A percentile compares a stretch with the other conserved stretches of the same genome.
Evolutionary conservation across 208 protist genomes (phyloP).

Genomic region (Wallacemonas sp.): DNA sequence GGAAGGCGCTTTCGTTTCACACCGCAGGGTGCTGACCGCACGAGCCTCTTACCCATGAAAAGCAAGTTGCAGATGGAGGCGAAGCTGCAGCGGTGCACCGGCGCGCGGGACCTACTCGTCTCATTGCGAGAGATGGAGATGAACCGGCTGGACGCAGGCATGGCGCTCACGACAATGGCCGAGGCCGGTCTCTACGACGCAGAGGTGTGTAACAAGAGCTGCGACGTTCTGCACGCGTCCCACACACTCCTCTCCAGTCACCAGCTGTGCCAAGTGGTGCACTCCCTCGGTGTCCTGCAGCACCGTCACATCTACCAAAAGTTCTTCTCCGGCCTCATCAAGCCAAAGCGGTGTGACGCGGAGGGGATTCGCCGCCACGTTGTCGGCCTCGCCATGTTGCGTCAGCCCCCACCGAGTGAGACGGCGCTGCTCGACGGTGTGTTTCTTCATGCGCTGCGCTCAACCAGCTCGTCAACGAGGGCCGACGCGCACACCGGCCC

Average conservation of each 20-base stretch:
- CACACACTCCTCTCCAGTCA: constrained; percentile 71
- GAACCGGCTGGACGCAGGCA: constrained; percentile 74
- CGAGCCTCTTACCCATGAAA: constrained; percentile 73
- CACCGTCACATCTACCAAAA: constrained; percentile 82
- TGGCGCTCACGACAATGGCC: constrained; percentile 67
- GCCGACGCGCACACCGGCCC: not conserved
- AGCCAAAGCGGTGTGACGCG: constrained; percentile 67
- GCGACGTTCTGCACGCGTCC: constrained; percentile 62
- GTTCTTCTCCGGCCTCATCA: constrained; percentile 69
- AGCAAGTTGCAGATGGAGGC: constrained; percentile 85
- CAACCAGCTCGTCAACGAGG: not conserved
- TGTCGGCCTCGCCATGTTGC: constrained; percentile 82
- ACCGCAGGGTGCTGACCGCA: constrained; percentile 39
- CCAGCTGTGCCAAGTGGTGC: constrained; percentile 78
- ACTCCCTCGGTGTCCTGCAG: constrained; percentile 80
- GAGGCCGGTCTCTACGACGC: constrained; percentile 79
- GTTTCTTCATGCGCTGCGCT: constrained; percentile 81
- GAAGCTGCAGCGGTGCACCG: constrained; percentile 75
- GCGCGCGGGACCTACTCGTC: constrained; percentile 62
- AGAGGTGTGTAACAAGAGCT: constrained; percentile 79
- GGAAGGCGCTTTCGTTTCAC: constrained; percentile 61
- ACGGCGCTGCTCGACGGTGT: constrained; percentile 61
- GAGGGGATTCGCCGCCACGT: constrained; percentile 58
- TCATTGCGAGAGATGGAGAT: constrained; percentile 48
- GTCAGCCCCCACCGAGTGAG: constrained; percentile 58